Evolutionary conservation across 768 basidiomycete genomes (phyloP), one percentile per base, ranked within the genome.

Genomic region (Cyclocybe cylindracea): DNA sequence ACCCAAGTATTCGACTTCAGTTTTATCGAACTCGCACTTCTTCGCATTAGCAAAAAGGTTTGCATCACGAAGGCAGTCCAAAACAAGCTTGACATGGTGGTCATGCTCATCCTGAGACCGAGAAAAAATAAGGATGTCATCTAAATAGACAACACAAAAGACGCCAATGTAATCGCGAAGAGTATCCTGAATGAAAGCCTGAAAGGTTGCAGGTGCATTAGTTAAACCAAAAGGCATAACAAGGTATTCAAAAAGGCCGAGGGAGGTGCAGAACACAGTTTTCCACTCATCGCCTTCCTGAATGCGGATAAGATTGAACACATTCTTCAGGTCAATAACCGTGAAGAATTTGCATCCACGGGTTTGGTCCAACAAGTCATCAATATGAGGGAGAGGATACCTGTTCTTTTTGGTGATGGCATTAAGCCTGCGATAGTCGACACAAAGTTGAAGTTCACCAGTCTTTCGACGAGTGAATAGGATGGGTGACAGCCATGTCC

Each of bases 61-160:
- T 14, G 64, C 57, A 14, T 56, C 46, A 2, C 56, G 46, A 9
- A 77, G 63, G 3, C 61, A 48, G 33, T 73, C 51, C 11, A 78
- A 66, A 7, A 77, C 65, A 32, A 61, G 43, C 10, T 54, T 50
- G 37, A 76, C 69, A 29, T 69, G 67, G 3, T 46, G 24, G n/a
- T 62, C 55, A 44, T 78, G 76, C 18, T 76, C 63, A n/a, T 66
- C 58, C 18, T 51, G 58, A 10, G 56, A 55, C 10, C 57, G 39
- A 35, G 76, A 77, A 51, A 70, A 79, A 24, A 78, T 73, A 7
- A 79, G 64, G 50, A 78, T 75, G 56, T 77, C 67, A 46, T 77
- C 71, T 1, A 78, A 48, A 58, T 78, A 80, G 39, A 79, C 70
- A 24, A 78, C 64, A 48, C 66, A 68, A 43, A 63, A 62, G 16